Evolutionary conservation across 1,139 yeast genomes (phyloP).

Genomic region (Magnusiomyces starmeri): DNA sequence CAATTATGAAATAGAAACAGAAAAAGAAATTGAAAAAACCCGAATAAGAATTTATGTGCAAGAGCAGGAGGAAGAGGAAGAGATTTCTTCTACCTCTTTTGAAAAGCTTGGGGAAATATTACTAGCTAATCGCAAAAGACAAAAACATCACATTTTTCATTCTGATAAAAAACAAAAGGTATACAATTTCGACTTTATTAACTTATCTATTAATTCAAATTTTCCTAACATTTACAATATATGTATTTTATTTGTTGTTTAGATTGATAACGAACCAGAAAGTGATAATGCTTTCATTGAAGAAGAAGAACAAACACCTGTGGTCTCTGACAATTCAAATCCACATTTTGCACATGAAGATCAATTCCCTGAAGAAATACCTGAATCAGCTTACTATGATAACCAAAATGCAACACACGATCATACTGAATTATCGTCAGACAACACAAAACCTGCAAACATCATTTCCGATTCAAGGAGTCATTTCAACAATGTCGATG

Average conservation of each 20-base stretch:
- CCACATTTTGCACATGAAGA: slow-evolving; percentile 1
- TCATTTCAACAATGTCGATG: too few relatives aligned
- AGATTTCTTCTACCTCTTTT: slow-evolving; percentile 39
- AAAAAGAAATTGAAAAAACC: slow-evolving; percentile 35
- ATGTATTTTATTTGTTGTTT: neutral
- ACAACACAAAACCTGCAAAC: too few relatives aligned
- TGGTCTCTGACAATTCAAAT: slow-evolving; percentile 6
- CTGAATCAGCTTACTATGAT: too few relatives aligned
- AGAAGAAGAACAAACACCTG: slow-evolving; percentile 16
- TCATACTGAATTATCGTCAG: too few relatives aligned
- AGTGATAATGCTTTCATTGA: slow-evolving; percentile 15
- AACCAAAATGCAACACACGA: too few relatives aligned
- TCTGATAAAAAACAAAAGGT: slow-evolving; percentile 8
- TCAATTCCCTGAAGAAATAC: slow-evolving; percentile 4
- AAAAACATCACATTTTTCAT: slow-evolving; percentile 2
- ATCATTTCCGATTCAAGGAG: too few relatives aligned
- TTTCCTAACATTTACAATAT: neutral
- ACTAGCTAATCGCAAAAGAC: slow-evolving; percentile 16
- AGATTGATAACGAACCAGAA: slow-evolving; percentile 2
- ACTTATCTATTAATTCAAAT: neutral
- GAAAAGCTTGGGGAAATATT: slow-evolving; percentile 35
- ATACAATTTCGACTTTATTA: neutral
- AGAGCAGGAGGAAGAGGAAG: slow-evolving; percentile 30
- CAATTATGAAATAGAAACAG: slow-evolving; percentile 35
- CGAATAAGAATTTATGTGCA: slow-evolving; percentile 24